A percentile compares a stretch with the other conserved stretches of the same genome.
These are phyloP conservation scores for Penicillium paneum DNA, from an alignment of 2,329 filamentous ascomycete genomes.

Conservation along the genomic window DNA sequence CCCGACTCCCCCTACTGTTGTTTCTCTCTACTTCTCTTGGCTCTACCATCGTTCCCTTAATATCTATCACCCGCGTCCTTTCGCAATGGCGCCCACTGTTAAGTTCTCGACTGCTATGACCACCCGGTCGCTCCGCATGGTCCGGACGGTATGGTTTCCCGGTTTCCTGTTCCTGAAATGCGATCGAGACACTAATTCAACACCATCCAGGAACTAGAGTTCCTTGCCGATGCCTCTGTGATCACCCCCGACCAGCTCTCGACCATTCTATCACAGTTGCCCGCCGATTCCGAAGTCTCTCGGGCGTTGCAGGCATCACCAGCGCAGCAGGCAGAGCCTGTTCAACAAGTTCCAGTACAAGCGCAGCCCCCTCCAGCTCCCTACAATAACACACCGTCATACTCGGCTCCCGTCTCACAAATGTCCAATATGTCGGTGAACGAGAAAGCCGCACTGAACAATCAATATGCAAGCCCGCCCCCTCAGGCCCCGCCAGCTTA, in stretches of 20 bases:
- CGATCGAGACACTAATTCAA: slow-evolving; percentile 5
- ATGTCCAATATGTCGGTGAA: slow-evolving; percentile 40
- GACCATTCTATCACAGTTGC: slow-evolving; percentile 70
- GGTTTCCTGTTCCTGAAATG: slow-evolving; percentile 3
- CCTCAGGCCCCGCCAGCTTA: slow-evolving; percentile 55
- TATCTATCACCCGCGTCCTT: not conserved
- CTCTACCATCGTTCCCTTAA: not conserved
- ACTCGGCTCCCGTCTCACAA: slow-evolving; percentile 39
- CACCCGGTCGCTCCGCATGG: slow-evolving; percentile 80
- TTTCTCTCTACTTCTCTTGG: not conserved
- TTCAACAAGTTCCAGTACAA: slow-evolving; percentile 15
- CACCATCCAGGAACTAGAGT: slow-evolving; percentile 73
- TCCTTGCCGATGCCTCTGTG: slow-evolving; percentile 76
- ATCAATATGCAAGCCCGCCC: slow-evolving; percentile 29
- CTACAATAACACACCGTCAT: slow-evolving; percentile 35
- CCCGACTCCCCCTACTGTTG: not conserved
- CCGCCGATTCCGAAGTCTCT: slow-evolving; percentile 44
- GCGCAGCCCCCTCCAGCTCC: slow-evolving; percentile 34
- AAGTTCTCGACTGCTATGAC: slow-evolving; percentile 55
- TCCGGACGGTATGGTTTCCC: slow-evolving; percentile 68
- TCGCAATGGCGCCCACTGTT: slow-evolving; percentile 34
- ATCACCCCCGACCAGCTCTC: slow-evolving; percentile 74
- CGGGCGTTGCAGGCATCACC: slow-evolving; percentile 19
- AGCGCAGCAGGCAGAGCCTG: slow-evolving; percentile 25
- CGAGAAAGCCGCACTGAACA: slow-evolving; percentile 39